phyloP scores from a whole-genome alignment of 805 yeast species.

The Blastobotrys americana region DNA sequence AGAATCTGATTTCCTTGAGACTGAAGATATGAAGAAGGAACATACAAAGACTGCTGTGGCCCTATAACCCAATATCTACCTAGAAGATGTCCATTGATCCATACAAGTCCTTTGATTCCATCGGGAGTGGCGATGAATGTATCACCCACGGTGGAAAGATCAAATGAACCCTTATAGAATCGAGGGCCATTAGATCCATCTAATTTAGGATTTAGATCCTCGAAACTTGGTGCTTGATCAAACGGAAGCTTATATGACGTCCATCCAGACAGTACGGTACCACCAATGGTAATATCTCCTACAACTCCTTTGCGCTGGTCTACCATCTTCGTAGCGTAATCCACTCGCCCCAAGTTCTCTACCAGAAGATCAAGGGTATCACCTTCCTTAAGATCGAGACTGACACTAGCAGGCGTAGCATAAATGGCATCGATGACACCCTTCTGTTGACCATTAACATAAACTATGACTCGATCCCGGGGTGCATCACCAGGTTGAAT shows the following conservation, averaged over 20 bases:
- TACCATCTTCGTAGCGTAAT: background rate
- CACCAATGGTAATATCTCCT: constrained; percentile 2
- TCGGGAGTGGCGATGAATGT: constrained; percentile 4
- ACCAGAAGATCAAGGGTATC: constrained; percentile 6
- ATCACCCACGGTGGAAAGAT: background rate
- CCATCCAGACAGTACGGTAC: background rate
- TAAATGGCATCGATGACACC: constrained; percentile 2
- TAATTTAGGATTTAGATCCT: background rate
- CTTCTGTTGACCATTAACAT: constrained; percentile 3
- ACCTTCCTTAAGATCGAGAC: constrained; percentile 2
- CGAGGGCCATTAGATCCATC: background rate
- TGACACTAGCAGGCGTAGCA: background rate
- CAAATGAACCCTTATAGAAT: constrained; percentile 3
- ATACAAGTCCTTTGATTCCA: constrained; percentile 5
- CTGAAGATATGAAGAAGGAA: constrained; percentile 1
- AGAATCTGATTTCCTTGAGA: constrained; percentile 1
- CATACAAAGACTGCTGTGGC: constrained; percentile 6
- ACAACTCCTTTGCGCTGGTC: constrained; percentile 6
- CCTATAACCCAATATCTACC: constrained; percentile 5
- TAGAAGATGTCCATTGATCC: constrained; percentile 4
- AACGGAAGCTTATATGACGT: background rate
- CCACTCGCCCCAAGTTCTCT: constrained; percentile 8
- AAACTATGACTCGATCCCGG: constrained; percentile 4
- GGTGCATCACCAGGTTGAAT: constrained; percentile 3
- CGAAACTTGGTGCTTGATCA: background rate